These are phyloP conservation scores for Lecanicillium sp. DNA, from an alignment of 2,329 filamentous ascomycete species.

Conservation along the genomic window DNA sequence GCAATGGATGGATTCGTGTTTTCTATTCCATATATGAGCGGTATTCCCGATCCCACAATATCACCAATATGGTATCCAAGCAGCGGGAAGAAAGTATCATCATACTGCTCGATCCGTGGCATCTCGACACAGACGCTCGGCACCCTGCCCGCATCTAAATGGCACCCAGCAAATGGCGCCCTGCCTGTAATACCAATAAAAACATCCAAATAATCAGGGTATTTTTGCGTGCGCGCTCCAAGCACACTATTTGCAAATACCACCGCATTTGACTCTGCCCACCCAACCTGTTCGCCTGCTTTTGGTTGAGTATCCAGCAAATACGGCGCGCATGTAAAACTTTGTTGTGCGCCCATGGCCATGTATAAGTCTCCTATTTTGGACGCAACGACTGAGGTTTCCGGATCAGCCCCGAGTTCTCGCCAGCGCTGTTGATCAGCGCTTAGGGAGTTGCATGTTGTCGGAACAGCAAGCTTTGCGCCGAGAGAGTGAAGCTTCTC, in stretches of 20 bases:
- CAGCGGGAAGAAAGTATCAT: constrained; percentile 29
- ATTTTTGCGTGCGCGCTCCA: constrained; percentile 34
- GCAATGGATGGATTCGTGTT: constrained; percentile 12
- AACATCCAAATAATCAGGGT: constrained; percentile 36
- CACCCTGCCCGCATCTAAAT: constrained; percentile 31
- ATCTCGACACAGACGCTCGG: constrained; percentile 25
- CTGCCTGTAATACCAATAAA: constrained; percentile 32
- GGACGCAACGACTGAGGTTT: constrained; percentile 20
- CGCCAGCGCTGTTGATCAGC: constrained; percentile 32
- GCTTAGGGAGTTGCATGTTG: constrained; percentile 34
- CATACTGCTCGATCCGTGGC: constrained; percentile 14
- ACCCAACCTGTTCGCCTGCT: constrained; percentile 30
- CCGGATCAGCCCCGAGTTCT: constrained; percentile 23
- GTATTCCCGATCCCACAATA: constrained; percentile 21
- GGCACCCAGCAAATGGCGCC: constrained; percentile 39
- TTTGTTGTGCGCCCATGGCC: constrained; percentile 29
- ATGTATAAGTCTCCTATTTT: constrained; percentile 27
- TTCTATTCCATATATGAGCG: constrained; percentile 27
- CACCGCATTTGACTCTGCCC: constrained; percentile 37
- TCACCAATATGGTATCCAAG: constrained; percentile 28
- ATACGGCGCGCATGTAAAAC: constrained; percentile 33
- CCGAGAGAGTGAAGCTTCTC: constrained; percentile 23
- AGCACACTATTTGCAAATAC: constrained; percentile 37
- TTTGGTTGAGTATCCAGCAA: constrained; percentile 20
- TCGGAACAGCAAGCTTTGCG: constrained; percentile 27